A percentile compares a stretch with the other conserved stretches of the same genome.
Conservation (phyloP, 768 basidiomycete species). For the Serendipita sp. region DNA sequence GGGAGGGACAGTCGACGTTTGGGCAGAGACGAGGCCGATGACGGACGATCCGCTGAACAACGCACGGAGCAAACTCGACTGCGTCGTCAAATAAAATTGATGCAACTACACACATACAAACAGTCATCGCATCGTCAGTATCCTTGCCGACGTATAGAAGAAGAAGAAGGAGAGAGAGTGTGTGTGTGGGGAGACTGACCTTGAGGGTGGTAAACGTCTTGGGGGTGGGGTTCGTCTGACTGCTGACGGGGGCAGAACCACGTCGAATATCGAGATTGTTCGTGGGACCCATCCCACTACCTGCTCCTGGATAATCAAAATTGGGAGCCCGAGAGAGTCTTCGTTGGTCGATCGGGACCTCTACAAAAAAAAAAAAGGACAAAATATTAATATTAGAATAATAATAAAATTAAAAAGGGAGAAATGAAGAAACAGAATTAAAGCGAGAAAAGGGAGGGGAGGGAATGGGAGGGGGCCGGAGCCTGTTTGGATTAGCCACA, state of each 20-base stretch:
- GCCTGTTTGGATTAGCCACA: conserved; percentile 6
- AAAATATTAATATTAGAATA: background rate
- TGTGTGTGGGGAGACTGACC: background rate
- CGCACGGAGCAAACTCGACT: conserved; percentile 54
- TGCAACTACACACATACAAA: conserved; percentile 39
- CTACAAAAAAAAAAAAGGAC: background rate
- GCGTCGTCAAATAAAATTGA: conserved; percentile 64
- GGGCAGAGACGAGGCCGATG: conserved; percentile 27
- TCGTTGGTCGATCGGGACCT: conserved; percentile 3
- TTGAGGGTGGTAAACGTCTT: conserved; percentile 5
- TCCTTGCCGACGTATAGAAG: conserved; percentile 22
- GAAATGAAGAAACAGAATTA: conserved; percentile 2
- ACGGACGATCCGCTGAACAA: conserved; percentile 54
- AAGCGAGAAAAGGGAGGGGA: no score
- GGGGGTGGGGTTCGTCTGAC: conserved; percentile 3
- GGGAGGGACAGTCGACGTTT: background rate
- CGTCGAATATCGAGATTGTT: conserved; percentile 2
- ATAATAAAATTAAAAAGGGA: background rate
- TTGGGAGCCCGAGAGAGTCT: background rate
- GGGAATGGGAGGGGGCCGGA: no score
- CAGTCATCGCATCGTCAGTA: conserved; percentile 38
- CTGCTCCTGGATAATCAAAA: background rate
- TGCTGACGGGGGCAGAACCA: conserved; percentile 2
- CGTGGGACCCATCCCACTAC: no score
- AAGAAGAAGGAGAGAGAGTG: conserved; percentile 4